A percentile compares a stretch with the other conserved stretches of the same genome.
These are phyloP conservation scores for Strombidium stylifer DNA, from an alignment of 73 alveolate species.

Conservation along the genomic window DNA sequence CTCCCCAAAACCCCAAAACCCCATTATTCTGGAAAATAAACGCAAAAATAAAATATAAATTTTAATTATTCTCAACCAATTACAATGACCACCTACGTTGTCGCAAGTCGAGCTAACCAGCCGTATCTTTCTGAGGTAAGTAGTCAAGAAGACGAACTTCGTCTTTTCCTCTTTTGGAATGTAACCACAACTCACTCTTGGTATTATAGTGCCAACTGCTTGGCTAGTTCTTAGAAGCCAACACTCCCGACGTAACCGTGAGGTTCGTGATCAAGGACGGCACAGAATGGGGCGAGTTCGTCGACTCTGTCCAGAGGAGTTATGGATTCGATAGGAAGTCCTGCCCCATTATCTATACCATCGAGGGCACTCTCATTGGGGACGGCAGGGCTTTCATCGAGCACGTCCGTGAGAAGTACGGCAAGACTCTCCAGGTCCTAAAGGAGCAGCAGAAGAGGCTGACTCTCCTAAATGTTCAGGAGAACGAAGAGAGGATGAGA, in stretches of 20 bases:
- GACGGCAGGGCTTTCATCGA: constrained; percentile 56
- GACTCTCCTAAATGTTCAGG: constrained; percentile 26
- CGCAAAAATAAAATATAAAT: too few species aligned
- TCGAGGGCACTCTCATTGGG: constrained; percentile 69
- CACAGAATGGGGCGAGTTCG: constrained; percentile 60
- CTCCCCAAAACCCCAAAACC: too few species aligned
- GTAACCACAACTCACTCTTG: too few species aligned
- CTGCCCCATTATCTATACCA: constrained; percentile 64
- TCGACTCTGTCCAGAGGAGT: constrained; percentile 40
- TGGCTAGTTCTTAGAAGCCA: constrained; percentile 35
- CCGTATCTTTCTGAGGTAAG: constrained; percentile 51
- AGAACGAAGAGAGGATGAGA: constrained; percentile 57
- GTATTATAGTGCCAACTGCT: too few species aligned
- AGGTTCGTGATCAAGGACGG: constrained; percentile 55
- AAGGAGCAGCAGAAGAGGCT: constrained; percentile 54
- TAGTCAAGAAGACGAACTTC: too few species aligned
- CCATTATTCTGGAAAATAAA: too few species aligned
- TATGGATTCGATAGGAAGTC: constrained; percentile 61
- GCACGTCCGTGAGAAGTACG: constrained; percentile 46
- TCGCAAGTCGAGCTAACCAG: constrained; percentile 50
- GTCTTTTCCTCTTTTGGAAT: too few species aligned
- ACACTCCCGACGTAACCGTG: constrained; percentile 33
- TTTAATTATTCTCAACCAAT: too few species aligned
- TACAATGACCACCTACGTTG: constrained; percentile 54
- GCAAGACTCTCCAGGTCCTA: constrained; percentile 35